Conservation (phyloP, 495 filamentous ascomycete genomes). For the Penicillium silybi region DNA sequence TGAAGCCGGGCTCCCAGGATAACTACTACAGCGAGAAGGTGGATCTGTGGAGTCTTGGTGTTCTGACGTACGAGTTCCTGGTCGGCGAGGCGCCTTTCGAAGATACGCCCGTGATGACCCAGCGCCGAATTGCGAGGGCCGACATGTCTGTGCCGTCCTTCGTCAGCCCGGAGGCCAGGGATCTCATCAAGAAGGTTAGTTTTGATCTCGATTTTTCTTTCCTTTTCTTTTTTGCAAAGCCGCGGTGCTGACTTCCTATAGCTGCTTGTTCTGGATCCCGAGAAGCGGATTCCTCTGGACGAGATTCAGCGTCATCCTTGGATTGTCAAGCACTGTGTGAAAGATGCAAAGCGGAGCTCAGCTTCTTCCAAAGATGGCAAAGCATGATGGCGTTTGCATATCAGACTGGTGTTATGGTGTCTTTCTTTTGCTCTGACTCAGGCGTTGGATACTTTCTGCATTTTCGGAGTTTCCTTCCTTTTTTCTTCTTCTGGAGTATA, state of each 20-base stretch:
- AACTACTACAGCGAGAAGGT: slow-evolving; percentile 94
- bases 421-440: slow-evolving; percentile 4
- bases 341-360: slow-evolving; percentile 55
- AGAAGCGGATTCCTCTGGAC: slow-evolving; percentile 85
- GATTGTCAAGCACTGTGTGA: slow-evolving; percentile 94
- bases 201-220: not conserved
- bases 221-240: not conserved
- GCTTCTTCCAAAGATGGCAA: slow-evolving; percentile 36
- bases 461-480: slow-evolving; percentile 20
- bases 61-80: slow-evolving; percentile 94
- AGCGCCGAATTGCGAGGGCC: slow-evolving; percentile 78
- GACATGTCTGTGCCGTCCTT: slow-evolving; percentile 92
- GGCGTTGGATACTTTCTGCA: slow-evolving; percentile 12
- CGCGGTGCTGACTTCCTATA: slow-evolving; percentile 32
- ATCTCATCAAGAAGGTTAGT: slow-evolving; percentile 85
- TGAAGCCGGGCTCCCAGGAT: slow-evolving; percentile 70
- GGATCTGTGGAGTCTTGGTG: slow-evolving; percentile 92
- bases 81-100: slow-evolving; percentile 96
- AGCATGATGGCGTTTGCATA: slow-evolving; percentile 25
- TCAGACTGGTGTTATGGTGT: slow-evolving; percentile 21
- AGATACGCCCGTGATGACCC: slow-evolving; percentile 92
- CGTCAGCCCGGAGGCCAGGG: slow-evolving; percentile 84
- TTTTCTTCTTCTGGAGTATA: slow-evolving; percentile 8
- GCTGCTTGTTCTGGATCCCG: slow-evolving; percentile 90
- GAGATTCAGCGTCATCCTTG: slow-evolving; percentile 90